A percentile compares a stretch with the other conserved stretches of the same genome.
Conservation (phyloP, 2,329 filamentous ascomycete species). For the Daldinia eschscholtzii region DNA sequence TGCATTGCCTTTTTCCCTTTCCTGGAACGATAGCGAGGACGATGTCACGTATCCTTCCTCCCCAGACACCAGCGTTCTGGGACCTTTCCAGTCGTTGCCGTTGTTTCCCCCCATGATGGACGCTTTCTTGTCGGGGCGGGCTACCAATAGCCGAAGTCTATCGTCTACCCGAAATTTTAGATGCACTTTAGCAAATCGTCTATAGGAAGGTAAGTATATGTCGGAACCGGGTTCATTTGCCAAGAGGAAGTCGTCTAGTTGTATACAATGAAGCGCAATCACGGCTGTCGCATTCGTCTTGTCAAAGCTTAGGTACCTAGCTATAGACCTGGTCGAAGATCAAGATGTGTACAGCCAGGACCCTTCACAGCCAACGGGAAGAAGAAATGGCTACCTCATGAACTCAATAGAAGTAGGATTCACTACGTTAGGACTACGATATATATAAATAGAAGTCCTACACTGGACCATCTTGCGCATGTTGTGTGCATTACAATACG, state of each 20-base stretch:
- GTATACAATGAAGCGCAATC: background rate
- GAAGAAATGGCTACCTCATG: background rate
- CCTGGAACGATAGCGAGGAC: conserved; percentile 21
- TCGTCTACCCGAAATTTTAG: background rate
- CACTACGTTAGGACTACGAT: background rate
- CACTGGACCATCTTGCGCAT: background rate
- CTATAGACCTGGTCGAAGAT: background rate
- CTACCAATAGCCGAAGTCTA: background rate
- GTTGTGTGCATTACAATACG: no score
- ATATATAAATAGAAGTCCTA: conserved; percentile 12
- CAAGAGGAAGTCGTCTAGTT: background rate
- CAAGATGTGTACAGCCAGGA: background rate
- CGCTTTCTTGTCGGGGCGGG: background rate
- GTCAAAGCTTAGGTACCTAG: background rate
- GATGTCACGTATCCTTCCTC: conserved; percentile 9
- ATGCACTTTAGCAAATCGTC: background rate
- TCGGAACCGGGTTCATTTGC: background rate
- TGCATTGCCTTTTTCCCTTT: conserved; percentile 22
- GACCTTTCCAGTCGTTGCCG: conserved; percentile 10
- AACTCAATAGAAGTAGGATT: background rate
- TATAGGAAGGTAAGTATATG: conserved; percentile 2
- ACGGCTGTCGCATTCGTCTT: background rate
- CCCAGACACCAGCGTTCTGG: background rate
- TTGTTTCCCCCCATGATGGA: conserved; percentile 23
- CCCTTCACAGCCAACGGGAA: background rate